These are phyloP conservation scores for Debaryomycetaceae sp. DNA, from an alignment of 1,139 yeast species.

Conservation along the genomic window DNA sequence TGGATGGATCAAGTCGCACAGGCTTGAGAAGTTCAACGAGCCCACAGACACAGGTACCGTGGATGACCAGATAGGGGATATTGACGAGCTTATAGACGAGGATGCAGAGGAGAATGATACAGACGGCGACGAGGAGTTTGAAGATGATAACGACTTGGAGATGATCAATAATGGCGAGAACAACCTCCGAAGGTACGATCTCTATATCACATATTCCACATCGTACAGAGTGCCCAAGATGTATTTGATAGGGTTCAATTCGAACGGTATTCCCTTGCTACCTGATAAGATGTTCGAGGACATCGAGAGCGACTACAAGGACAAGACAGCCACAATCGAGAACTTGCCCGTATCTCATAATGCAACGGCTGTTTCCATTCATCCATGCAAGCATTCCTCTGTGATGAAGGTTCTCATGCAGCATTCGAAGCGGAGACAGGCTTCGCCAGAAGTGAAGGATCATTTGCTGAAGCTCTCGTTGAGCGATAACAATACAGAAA, in stretches of 20 bases:
- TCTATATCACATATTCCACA: conserved; percentile 89
- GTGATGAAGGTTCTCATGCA: conserved; percentile 89
- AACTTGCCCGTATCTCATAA: conserved; percentile 78
- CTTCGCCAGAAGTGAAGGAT: conserved; percentile 22
- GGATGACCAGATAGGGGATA: conserved; percentile 28
- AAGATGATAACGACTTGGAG: conserved; percentile 33
- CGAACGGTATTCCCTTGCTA: conserved; percentile 78
- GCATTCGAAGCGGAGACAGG: conserved; percentile 31
- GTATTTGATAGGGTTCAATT: conserved; percentile 83
- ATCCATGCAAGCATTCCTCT: conserved; percentile 93
- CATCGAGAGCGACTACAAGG: conserved; percentile 84
- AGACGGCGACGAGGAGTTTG: conserved; percentile 13
- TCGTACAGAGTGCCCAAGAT: conserved; percentile 95
- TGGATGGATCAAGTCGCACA: conserved; percentile 52
- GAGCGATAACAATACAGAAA: conserved; percentile 22
- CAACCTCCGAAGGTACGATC: conserved; percentile 70
- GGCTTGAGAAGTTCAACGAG: conserved; percentile 6
- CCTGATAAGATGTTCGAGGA: conserved; percentile 95
- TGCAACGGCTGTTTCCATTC: conserved; percentile 85
- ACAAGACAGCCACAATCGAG: conserved; percentile 95
- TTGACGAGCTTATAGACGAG: conserved; percentile 41
- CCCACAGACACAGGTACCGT: conserved; percentile 9
- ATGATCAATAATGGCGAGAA: conserved; percentile 21
- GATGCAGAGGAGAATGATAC: conserved; percentile 27
- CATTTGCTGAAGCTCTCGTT: conserved; percentile 12